Conservation (phyloP, 2,329 filamentous ascomycete genomes). For the Nemania sp. region DNA sequence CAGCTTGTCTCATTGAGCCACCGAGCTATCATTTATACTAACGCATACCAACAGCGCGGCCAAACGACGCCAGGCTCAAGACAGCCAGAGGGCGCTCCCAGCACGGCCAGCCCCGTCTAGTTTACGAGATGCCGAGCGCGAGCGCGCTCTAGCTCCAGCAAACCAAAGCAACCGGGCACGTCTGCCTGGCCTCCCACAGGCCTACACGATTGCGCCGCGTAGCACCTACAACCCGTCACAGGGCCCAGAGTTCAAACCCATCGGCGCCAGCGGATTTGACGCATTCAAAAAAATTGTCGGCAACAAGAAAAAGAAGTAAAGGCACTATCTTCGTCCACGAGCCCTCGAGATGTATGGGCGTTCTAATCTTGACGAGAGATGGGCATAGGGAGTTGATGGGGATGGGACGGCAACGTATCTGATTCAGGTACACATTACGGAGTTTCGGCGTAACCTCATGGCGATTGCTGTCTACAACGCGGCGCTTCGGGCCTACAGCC, state of each 20-base stretch:
- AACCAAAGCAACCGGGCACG: constrained; percentile 68
- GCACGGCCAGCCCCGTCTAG: constrained; percentile 47
- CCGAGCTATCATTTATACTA: constrained; percentile 19
- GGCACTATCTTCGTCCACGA: constrained; percentile 21
- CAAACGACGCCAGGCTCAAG: constrained; percentile 61
- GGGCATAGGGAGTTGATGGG: background rate
- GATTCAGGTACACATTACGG: constrained; percentile 4
- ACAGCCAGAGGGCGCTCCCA: constrained; percentile 51
- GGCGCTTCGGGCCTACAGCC: background rate
- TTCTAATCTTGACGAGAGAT: background rate
- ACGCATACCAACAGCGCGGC: constrained; percentile 58
- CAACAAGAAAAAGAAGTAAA: constrained; percentile 71
- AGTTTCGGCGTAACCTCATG: constrained; percentile 25
- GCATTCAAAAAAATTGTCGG: constrained; percentile 71
- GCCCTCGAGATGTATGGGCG: background rate
- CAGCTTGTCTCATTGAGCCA: background rate
- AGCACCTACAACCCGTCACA: constrained; percentile 70
- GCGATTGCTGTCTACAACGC: background rate
- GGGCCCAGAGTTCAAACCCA: constrained; percentile 67
- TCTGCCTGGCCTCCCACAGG: constrained; percentile 65
- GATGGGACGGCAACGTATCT: background rate
- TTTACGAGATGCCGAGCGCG: constrained; percentile 63
- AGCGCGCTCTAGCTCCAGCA: constrained; percentile 69
- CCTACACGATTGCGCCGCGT: constrained; percentile 70
- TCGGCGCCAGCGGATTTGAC: constrained; percentile 72